phyloP scores from a whole-genome alignment of 352 stramenopile genomes.

The Pythium guiyangense region DNA sequence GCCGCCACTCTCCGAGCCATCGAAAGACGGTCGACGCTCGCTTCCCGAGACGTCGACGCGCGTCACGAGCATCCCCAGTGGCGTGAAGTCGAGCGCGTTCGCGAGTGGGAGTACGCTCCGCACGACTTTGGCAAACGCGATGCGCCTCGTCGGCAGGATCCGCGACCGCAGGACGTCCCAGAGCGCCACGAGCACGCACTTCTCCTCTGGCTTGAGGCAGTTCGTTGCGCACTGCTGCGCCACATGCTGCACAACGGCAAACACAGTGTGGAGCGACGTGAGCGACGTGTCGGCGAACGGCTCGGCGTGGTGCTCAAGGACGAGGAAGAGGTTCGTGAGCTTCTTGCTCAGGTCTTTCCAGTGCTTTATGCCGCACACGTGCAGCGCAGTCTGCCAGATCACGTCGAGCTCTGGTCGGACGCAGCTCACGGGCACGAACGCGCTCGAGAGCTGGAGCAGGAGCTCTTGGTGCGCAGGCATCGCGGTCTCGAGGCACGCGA shows the following conservation, averaged over 20 bases:
- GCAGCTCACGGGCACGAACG: constrained; percentile 39
- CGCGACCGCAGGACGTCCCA: constrained; percentile 46
- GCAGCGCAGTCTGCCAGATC: constrained; percentile 34
- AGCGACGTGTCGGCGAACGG: constrained; percentile 14
- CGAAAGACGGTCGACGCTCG: not conserved
- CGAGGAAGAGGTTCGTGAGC: constrained; percentile 24
- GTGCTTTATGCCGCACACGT: constrained; percentile 36
- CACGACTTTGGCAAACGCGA: constrained; percentile 38
- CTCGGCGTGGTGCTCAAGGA: constrained; percentile 22
- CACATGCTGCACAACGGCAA: constrained; percentile 21
- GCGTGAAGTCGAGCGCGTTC: constrained; percentile 38
- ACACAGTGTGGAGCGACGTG: constrained; percentile 20
- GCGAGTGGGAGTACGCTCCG: constrained; percentile 32
- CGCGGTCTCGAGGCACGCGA: constrained; percentile 24
- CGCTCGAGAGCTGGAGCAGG: constrained; percentile 35
- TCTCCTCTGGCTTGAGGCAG: constrained; percentile 29
- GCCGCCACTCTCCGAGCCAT: no score
- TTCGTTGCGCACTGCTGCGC: constrained; percentile 7
- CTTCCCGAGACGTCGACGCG: not conserved
- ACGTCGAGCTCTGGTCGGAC: constrained; percentile 18
- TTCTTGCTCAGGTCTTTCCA: constrained; percentile 37
- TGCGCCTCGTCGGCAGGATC: constrained; percentile 31
- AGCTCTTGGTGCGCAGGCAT: constrained; percentile 30
- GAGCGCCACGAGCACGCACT: constrained; percentile 36
- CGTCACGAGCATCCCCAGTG: constrained; percentile 6